phyloP scores from a whole-genome alignment of 2,329 filamentous ascomycete genomes.

The Monosporascus cannonballus region DNA sequence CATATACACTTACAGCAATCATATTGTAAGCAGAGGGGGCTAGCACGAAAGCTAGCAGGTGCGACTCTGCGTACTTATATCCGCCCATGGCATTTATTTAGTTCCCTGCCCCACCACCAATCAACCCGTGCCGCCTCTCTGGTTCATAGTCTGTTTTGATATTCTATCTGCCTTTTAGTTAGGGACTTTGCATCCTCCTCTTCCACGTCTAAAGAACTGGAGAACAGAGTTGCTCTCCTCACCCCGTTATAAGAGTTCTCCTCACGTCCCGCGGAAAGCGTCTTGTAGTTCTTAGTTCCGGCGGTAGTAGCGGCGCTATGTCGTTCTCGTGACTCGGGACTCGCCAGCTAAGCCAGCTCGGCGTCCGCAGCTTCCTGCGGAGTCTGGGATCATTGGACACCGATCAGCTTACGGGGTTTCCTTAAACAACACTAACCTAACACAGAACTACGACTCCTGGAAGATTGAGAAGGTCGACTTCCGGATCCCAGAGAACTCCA shows the following conservation, averaged over 20 bases:
- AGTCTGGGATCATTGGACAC: background rate
- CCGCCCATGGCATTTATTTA: background rate
- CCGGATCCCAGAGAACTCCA: background rate
- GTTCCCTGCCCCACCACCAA: background rate
- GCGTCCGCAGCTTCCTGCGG: background rate
- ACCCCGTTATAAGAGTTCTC: no score
- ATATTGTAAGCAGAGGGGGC: no score
- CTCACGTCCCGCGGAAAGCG: no score
- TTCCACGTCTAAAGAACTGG: no score
- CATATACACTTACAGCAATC: no score
- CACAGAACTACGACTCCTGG: background rate
- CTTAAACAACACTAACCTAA: background rate
- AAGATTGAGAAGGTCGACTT: background rate
- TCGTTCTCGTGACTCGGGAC: background rate
- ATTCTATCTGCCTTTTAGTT: background rate
- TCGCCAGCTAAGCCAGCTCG: background rate
- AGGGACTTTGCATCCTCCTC: no score
- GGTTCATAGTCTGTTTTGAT: background rate
- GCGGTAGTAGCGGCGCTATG: background rate
- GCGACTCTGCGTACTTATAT: background rate
- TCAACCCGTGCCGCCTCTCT: background rate
- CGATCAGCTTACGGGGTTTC: background rate
- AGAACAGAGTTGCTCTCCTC: no score
- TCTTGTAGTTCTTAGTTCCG: background rate
- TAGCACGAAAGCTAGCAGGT: no score